Evolutionary conservation across 1,284 basidiomycete genomes (phyloP), one percentile per base, ranked within the genome.

Genomic region (Apiotrichum gracile): DNA sequence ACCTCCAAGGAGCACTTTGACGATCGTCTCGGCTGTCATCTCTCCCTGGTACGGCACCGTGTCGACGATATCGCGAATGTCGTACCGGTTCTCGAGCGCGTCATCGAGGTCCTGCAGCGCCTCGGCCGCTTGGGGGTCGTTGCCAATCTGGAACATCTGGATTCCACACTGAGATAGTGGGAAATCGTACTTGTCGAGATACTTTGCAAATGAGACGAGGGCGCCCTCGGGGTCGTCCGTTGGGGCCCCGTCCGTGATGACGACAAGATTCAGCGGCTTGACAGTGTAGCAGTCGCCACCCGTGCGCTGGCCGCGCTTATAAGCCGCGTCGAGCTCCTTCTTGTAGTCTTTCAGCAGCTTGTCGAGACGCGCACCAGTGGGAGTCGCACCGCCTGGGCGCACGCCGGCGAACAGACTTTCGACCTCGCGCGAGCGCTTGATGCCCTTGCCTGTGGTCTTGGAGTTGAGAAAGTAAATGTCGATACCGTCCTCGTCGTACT

Each of bases 101-200:
- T 75, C 69, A 47, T 75, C 73, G 10, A 75, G 60, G 27, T 67
- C 64, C 54, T 70, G 58, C 4, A 76, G 53, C 14, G 69, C 69
- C 26, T 38, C 22, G 6, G 41, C 44, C 14, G 64, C 68, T 48
- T 65, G 60, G 4, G 58, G 27, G 47, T 67, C 67, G 35, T 67
- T 55, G 9, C 74, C 71, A 27, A 75, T 67, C 49, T 76, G 75
- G 27, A 76, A 57, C 54, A 77, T 70, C 49, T 74, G 70, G n/a
- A 77, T 64, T 25, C 75, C 73, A 6, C 75, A 56, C 62, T 77
- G 76, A 24, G 67, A 61, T 3, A 73, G 54, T 0, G 75, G 75
- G 45, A 66, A 73, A 34, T 67, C 57, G 6, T 68, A 65, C 26
- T 61, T 49, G 57, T 77, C 75, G 16, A 77, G 66, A 61, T 64